These are phyloP conservation scores for Harringtonia lauricola DNA, from an alignment of 2,329 filamentous ascomycete genomes.

Conservation along the genomic window DNA sequence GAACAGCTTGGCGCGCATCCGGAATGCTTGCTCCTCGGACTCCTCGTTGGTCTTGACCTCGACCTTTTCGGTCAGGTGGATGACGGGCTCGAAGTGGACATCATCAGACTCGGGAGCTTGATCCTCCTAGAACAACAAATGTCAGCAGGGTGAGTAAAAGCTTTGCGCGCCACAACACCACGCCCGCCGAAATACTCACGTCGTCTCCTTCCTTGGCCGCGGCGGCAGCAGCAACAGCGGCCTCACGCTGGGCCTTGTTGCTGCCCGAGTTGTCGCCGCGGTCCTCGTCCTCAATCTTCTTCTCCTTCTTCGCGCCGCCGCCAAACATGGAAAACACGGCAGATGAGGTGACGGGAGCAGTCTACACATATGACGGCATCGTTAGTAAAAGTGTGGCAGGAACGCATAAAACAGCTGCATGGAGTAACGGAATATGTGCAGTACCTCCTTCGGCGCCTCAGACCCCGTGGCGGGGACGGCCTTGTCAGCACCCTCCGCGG, in stretches of 20 bases:
- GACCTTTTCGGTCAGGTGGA: constrained; percentile 91
- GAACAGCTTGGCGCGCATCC: constrained; percentile 99
- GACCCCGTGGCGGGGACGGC: constrained; percentile 17
- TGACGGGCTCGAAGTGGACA: constrained; percentile 94
- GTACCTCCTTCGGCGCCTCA: constrained; percentile 5
- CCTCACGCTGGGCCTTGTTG: constrained; percentile 65
- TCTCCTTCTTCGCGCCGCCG: constrained; percentile 92
- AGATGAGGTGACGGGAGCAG: constrained; percentile 38
- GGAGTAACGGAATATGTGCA: neutral
- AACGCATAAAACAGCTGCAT: neutral
- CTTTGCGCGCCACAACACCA: no score
- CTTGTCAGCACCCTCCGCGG: constrained; percentile 22
- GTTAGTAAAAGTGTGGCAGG: neutral
- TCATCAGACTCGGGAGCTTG: constrained; percentile 80
- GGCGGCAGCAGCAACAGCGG: constrained; percentile 47
- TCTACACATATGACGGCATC: constrained; percentile 5
- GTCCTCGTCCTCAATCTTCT: constrained; percentile 74
- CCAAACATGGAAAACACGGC: constrained; percentile 98
- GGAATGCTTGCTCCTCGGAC: constrained; percentile 93
- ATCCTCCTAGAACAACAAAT: constrained; percentile 36
- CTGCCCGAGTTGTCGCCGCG: constrained; percentile 81
- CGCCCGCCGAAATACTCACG: constrained; percentile 35
- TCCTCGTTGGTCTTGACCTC: constrained; percentile 98
- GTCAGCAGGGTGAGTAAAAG: neutral
- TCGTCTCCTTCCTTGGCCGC: constrained; percentile 44